Evolutionary conservation across 768 basidiomycete species (phyloP), one percentile per base, ranked within the genome.

Genomic region (Psilocybe subaeruginosa): DNA sequence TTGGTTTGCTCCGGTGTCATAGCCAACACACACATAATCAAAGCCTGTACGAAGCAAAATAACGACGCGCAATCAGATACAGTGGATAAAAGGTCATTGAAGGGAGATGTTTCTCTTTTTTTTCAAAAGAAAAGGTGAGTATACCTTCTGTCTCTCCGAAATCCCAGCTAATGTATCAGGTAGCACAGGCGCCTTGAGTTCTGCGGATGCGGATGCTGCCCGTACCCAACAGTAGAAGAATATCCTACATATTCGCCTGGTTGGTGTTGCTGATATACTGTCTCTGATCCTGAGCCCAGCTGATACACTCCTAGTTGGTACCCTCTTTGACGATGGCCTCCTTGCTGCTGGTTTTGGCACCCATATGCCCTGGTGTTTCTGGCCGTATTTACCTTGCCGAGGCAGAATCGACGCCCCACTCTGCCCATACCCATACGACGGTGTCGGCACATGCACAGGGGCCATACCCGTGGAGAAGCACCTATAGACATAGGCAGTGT

Each of bases 1-100:
- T 87, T 85, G 60, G 97, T 88, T 71, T 97, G 92, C 41, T 93
- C 93, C 2, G 88, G 86, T 1, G 92, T 90, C 88, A 98, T 91
- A 37, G 84, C 78, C 58, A 95, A 68, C 2, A 96, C 89, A 56
- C 88, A 88, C 76, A 91, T 81, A 39, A 96, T 86, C 74, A 93
- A 85, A 41, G 84, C 84, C 89, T 89, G 61, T 54, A 56, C 7
- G 1, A 17, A 31, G 39, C 23, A 1, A 23, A 11, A 50, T 35
- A 58, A 51, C 23, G 23, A 14, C 45, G 1, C 8, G 17, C 54
- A 29, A 47, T 23, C 23, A 23, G 23, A 23, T 23, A 23, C 23
- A 23, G 4, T 6, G 23, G 1, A 23, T 23, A 23, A 23, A 23
- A 23, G 23, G 23, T 23, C 23, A 1, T 23, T 23, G 23, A 23